A percentile compares a stretch with the other conserved stretches of the same genome.
Conservation (phyloP, 139 green algal species). For the Chlamydomonas incerta region DNA sequence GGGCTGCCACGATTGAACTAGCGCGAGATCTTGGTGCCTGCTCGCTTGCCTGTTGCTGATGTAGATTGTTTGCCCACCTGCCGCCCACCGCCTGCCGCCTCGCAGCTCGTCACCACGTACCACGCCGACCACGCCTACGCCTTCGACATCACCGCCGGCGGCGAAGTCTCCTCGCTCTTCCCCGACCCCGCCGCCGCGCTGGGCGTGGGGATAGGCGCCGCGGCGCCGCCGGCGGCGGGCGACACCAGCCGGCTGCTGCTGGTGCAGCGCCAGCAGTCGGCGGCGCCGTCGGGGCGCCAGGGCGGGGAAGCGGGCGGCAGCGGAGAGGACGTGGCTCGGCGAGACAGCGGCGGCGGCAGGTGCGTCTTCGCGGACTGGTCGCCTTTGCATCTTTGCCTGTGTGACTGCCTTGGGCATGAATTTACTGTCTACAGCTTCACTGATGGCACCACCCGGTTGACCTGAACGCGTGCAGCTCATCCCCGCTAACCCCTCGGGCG, state of each 20-base stretch:
- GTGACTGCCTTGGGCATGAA: no score
- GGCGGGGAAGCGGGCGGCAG: neutral
- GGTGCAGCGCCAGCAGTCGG: neutral
- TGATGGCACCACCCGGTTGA: no score
- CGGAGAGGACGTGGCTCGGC: conserved; percentile 14
- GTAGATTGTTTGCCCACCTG: no score
- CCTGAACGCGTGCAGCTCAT: neutral
- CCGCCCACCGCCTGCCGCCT: no score
- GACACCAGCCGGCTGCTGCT: neutral
- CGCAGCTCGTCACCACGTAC: conserved; percentile 79
- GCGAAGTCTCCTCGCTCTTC: neutral
- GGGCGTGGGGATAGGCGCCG: neutral
- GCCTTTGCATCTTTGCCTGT: no score
- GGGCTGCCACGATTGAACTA: no score
- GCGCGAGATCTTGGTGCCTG: no score
- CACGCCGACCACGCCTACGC: conserved; percentile 83
- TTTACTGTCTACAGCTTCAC: no score
- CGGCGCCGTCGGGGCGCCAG: neutral
- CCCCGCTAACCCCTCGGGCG: conserved; percentile 53
- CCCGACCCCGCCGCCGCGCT: neutral
- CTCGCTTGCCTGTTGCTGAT: no score
- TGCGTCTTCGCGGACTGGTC: neutral
- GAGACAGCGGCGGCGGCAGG: neutral
- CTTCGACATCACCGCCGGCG: conserved; percentile 73
- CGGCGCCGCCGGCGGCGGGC: neutral